phyloP scores from a whole-genome alignment of 352 stramenopile genomes.

The Halophytophthora polymorphica region DNA sequence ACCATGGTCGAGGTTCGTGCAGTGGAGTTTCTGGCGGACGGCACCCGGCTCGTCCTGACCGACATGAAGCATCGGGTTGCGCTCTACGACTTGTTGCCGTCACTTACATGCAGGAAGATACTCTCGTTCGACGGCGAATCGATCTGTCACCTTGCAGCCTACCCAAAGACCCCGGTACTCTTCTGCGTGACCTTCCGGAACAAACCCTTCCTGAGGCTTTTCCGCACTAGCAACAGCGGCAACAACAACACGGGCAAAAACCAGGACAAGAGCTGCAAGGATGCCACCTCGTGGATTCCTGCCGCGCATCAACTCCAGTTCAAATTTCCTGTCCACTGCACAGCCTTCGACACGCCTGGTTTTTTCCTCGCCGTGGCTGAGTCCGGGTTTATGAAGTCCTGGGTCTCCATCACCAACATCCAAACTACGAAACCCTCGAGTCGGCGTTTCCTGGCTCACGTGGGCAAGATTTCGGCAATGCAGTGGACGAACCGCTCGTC shows the following conservation, averaged over 20 bases:
- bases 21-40: slow-evolving; percentile 23
- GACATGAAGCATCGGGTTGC: slow-evolving; percentile 30
- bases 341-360: slow-evolving; percentile 35
- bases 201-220: slow-evolving; percentile 25
- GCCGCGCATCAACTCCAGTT: slow-evolving; percentile 23
- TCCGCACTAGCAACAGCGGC: neutral
- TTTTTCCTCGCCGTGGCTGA: slow-evolving; percentile 43
- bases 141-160: slow-evolving; percentile 23
- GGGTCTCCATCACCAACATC: slow-evolving; percentile 48
- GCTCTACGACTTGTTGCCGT: slow-evolving; percentile 11
- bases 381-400: slow-evolving; percentile 44
- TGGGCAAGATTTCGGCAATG: slow-evolving; percentile 46
- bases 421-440: slow-evolving; percentile 12
- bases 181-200: slow-evolving; percentile 27
- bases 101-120: slow-evolving; percentile 6
- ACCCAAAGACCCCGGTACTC: slow-evolving; percentile 1
- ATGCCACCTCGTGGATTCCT: neutral
- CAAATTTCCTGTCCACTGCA: slow-evolving; percentile 33
- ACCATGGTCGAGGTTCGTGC: slow-evolving; percentile 15
- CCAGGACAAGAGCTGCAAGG: neutral
- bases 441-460: slow-evolving; percentile 49
- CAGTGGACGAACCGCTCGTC: slow-evolving; percentile 44
- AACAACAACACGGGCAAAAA: neutral
- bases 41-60: slow-evolving; percentile 23
- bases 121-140: slow-evolving; percentile 11